These are phyloP conservation scores for Rubroshorea leprosula DNA, from an alignment of 345 rosid genomes.

Conservation along the genomic window DNA sequence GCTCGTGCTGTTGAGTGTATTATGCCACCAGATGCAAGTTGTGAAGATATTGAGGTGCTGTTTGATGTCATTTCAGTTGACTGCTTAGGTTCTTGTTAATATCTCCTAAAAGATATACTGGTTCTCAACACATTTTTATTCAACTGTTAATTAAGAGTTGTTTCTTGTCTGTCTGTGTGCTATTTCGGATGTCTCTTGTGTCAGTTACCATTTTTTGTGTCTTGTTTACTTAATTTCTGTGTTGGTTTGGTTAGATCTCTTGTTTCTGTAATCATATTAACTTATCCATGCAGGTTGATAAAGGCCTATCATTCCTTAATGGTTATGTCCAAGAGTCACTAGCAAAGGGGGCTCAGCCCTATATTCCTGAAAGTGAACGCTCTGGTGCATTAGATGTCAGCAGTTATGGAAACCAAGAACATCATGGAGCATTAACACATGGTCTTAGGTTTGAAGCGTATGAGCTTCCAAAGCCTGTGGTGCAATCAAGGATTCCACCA, in stretches of 20 bases:
- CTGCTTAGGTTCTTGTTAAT: background rate
- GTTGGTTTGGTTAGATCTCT: background rate
- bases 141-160: background rate
- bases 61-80: background rate
- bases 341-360: conserved; percentile 77
- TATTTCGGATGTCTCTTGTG: no score
- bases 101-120: background rate
- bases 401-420: conserved; percentile 54
- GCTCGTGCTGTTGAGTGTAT: conserved; percentile 54
- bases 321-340: conserved; percentile 62
- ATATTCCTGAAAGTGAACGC: conserved; percentile 75
- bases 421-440: conserved; percentile 55
- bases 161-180: no score
- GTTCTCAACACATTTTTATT: background rate
- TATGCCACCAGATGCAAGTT: conserved; percentile 88
- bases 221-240: background rate
- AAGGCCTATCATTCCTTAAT: conserved; percentile 68
- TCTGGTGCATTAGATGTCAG: conserved; percentile 42
- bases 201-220: no score
- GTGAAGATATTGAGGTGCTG: conserved; percentile 88
- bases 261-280: background rate
- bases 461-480: conserved; percentile 70
- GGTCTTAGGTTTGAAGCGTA: conserved; percentile 93
- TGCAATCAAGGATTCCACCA: conserved; percentile 40
- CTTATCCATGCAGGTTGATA: conserved; percentile 62